Conservation (phyloP, 345 rosid species). For the Stellera chamaejasme region DNA sequence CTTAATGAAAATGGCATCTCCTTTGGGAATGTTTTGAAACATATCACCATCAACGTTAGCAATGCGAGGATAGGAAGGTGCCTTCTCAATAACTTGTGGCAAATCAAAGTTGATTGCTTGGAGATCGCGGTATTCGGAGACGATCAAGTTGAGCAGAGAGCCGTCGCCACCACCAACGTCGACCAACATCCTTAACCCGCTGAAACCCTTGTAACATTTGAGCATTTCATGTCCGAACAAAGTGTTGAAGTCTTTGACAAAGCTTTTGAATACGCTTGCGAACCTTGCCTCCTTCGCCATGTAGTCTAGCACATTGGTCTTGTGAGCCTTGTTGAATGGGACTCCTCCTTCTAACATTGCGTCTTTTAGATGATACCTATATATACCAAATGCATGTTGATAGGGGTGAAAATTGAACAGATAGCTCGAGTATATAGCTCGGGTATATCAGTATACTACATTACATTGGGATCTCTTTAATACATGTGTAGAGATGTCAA, state of each 20-base stretch:
- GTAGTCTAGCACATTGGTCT: slow-evolving; percentile 17
- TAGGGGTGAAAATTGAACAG: too few species aligned
- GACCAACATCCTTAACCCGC: slow-evolving; percentile 29
- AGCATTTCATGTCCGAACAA: slow-evolving; percentile 28
- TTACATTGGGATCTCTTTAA: too few species aligned
- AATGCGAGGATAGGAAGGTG: slow-evolving; percentile 28
- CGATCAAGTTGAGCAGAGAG: slow-evolving; percentile 32
- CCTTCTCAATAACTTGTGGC: slow-evolving; percentile 21
- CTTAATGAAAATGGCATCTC: slow-evolving; percentile 71
- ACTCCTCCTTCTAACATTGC: slow-evolving; percentile 37
- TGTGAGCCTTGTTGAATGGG: slow-evolving; percentile 34
- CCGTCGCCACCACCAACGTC: slow-evolving; percentile 61
- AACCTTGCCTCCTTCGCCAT: slow-evolving; percentile 26
- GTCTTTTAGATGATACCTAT: slow-evolving; percentile 33
- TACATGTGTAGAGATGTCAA: too few species aligned
- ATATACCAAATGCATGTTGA: too few species aligned
- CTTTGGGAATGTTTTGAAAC: slow-evolving; percentile 39
- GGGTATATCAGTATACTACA: too few species aligned
- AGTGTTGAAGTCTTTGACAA: slow-evolving; percentile 33
- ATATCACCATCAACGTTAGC: slow-evolving; percentile 37
- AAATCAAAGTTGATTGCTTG: slow-evolving; percentile 47
- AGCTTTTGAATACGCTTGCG: slow-evolving; percentile 20
- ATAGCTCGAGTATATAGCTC: too few species aligned
- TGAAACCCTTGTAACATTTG: slow-evolving; percentile 33
- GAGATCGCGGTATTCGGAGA: slow-evolving; percentile 32